A percentile compares a stretch with the other conserved stretches of the same genome.
Conservation (phyloP, 495 filamentous ascomycete genomes). For the Penicillium macrosclerotiorum region DNA sequence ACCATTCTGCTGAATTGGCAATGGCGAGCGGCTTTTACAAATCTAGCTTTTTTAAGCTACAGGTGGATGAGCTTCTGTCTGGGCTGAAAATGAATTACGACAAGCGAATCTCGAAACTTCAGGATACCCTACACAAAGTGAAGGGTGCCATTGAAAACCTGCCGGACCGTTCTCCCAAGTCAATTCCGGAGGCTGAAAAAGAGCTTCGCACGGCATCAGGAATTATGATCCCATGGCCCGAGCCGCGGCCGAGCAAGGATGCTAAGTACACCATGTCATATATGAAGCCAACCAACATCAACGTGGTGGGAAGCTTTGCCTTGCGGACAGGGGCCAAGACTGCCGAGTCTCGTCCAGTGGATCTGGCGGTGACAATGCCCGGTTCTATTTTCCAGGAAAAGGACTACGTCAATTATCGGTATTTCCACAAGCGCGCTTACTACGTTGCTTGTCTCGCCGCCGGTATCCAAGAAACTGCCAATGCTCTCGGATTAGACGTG, state of each 20-base stretch:
- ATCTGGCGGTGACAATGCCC: constrained; percentile 87
- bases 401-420: constrained; percentile 89
- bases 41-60: constrained; percentile 78
- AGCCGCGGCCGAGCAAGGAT: constrained; percentile 68
- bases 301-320: constrained; percentile 85
- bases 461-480: constrained; percentile 54
- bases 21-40: constrained; percentile 54
- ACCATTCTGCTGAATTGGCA: constrained; percentile 39
- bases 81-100: constrained; percentile 68
- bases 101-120: constrained; percentile 60
- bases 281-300: constrained; percentile 70
- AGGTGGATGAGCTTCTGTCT: constrained; percentile 78
- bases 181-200: constrained; percentile 64
- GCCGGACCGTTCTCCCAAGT: constrained; percentile 51
- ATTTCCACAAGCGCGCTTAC: constrained; percentile 92
- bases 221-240: constrained; percentile 75
- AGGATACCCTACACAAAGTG: constrained; percentile 67
- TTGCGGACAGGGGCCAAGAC: constrained; percentile 68
- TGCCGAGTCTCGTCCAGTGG: constrained; percentile 57
- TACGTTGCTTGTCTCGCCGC: constrained; percentile 80
- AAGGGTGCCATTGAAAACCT: constrained; percentile 74
- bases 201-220: constrained; percentile 62
- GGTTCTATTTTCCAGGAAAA: constrained; percentile 80
- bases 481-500: constrained; percentile 52
- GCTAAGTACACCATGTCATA: constrained; percentile 80